phyloP scores from a whole-genome alignment of 805 yeast genomes.

The Starmerella geochares region DNA sequence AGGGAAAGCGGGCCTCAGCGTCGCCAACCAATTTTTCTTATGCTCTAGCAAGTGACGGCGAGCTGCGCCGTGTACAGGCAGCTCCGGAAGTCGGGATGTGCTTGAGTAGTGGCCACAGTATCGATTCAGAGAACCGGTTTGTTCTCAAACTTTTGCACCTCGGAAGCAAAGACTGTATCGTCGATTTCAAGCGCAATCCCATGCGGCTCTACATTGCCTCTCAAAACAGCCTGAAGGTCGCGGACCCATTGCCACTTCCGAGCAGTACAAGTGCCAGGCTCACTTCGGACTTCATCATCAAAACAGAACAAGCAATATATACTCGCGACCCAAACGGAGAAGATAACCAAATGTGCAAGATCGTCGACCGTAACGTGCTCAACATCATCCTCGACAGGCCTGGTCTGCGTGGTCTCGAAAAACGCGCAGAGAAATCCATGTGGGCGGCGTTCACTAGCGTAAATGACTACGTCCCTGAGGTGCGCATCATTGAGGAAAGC shows the following conservation, averaged over 20 bases:
- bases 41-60: constrained; percentile 11
- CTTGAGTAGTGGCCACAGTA: constrained; percentile 13
- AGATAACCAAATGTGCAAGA: constrained; percentile 13
- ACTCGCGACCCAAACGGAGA: constrained; percentile 23
- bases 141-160: constrained; percentile 12
- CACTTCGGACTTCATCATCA: constrained; percentile 17
- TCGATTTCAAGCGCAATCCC: constrained; percentile 22
- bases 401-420: constrained; percentile 7
- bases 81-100: constrained; percentile 14
- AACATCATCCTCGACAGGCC: constrained; percentile 13
- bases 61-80: constrained; percentile 14
- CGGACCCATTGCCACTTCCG: constrained; percentile 7
- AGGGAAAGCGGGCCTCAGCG: background rate
- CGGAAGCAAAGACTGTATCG: constrained; percentile 9
- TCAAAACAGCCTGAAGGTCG: constrained; percentile 1
- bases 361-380: constrained; percentile 2
- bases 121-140: constrained; percentile 13
- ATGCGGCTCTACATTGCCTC: constrained; percentile 11
- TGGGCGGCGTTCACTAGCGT: constrained; percentile 16
- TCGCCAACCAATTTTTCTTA: constrained; percentile 5
- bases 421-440: constrained; percentile 16
- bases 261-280: constrained; percentile 5
- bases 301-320: constrained; percentile 19
- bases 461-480: constrained; percentile 9
- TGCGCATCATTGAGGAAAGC: constrained; percentile 20